A percentile compares a stretch with the other conserved stretches of the same genome.
Evolutionary conservation across 75 land plant genomes (phyloP).

Genomic region (Larix kaempferi): DNA sequence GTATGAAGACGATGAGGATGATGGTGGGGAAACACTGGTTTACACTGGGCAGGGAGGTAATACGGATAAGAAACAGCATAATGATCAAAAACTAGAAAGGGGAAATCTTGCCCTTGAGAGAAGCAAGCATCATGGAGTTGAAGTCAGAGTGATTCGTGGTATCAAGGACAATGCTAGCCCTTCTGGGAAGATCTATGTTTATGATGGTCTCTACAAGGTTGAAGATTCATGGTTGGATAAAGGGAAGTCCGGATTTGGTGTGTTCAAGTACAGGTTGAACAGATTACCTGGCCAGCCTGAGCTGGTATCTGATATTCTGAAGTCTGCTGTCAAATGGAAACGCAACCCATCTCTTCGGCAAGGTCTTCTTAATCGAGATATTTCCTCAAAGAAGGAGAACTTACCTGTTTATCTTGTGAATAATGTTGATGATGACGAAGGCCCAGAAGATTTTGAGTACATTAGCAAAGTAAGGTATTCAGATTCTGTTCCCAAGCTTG

Average conservation of each 20-base stretch:
- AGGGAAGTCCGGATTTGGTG: constrained; percentile 49
- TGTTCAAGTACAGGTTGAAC: constrained; percentile 37
- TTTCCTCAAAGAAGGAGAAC: constrained; percentile 30
- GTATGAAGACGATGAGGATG: constrained; percentile 52
- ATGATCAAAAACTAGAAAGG: constrained; percentile 75
- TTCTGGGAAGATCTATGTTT: constrained; percentile 49
- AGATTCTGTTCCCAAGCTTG: neutral
- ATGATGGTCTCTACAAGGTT: constrained; percentile 77
- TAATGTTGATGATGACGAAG: constrained; percentile 19
- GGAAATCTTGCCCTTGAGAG: constrained; percentile 78
- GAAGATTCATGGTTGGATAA: constrained; percentile 54
- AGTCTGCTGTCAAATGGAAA: constrained; percentile 23
- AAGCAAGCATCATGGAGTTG: constrained; percentile 43
- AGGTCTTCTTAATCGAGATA: constrained; percentile 19
- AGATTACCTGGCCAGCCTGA: constrained; percentile 40
- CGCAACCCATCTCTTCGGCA: constrained; percentile 6
- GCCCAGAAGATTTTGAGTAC: constrained; percentile 29
- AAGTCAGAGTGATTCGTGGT: constrained; percentile 64
- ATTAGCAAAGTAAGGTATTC: constrained; percentile 16
- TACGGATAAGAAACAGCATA: constrained; percentile 17
- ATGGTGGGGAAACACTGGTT: constrained; percentile 45
- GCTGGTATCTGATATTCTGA: constrained; percentile 24
- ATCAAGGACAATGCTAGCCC: constrained; percentile 27
- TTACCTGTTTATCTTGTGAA: constrained; percentile 38
- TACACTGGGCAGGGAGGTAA: constrained; percentile 77